Percentiles rank a stretch among this genome's conserved stretches.
Conservation (phyloP, 1,139 yeast genomes). For the Debaryomyces sp. region DNA sequence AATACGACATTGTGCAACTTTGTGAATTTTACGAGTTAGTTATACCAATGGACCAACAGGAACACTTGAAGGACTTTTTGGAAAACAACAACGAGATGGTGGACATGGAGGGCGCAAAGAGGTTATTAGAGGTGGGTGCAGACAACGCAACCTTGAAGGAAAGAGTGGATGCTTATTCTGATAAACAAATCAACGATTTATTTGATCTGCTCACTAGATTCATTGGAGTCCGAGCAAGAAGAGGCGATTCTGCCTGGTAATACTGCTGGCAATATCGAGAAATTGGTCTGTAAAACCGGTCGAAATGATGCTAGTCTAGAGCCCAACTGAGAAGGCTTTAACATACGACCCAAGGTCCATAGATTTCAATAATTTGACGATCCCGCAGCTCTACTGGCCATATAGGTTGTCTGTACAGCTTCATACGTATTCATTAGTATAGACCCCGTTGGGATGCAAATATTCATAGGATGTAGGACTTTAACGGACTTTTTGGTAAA, state of each 20-base stretch:
- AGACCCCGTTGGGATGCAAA: background rate
- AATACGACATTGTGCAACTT: constrained; percentile 51
- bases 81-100: constrained; percentile 38
- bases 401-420: background rate
- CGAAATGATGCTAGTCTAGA: background rate
- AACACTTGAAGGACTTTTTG: constrained; percentile 47
- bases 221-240: constrained; percentile 62
- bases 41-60: constrained; percentile 53
- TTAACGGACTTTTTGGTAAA: background rate
- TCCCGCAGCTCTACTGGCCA: background rate
- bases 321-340: background rate
- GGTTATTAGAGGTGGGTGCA: constrained; percentile 25
- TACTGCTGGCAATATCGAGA: background rate
- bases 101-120: constrained; percentile 38
- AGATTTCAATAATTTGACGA: background rate
- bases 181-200: constrained; percentile 47
- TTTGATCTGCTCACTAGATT: constrained; percentile 69
- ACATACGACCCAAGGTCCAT: background rate
- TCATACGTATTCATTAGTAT: background rate
- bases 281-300: background rate
- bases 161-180: constrained; percentile 31
- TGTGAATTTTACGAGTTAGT: constrained; percentile 72
- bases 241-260: constrained; percentile 54
- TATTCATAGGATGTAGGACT: background rate
- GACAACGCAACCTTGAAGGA: constrained; percentile 39